A percentile compares a stretch with the other conserved stretches of the same genome.
Evolutionary conservation across 176 grass and related monocot genomes (phyloP).

Genomic region (Phoenix dactylifera): DNA sequence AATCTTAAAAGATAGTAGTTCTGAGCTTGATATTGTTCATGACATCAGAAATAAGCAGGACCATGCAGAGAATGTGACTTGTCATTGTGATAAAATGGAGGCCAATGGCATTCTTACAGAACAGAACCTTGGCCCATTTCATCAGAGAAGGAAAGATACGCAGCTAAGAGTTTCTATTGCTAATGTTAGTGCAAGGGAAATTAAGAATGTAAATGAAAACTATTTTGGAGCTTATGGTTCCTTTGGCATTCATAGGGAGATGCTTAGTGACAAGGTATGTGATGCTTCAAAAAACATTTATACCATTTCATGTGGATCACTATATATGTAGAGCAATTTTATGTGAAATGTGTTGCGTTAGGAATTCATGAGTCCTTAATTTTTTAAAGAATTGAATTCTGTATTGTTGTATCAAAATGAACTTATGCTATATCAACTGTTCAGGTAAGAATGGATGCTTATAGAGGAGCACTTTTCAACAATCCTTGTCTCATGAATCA

Average conservation of each 20-base stretch:
- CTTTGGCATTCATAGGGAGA: constrained; percentile 92
- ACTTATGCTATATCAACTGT: constrained; percentile 9
- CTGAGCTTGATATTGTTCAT: not conserved
- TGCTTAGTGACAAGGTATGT: constrained; percentile 83
- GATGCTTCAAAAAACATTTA: not conserved
- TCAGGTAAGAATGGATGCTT: constrained; percentile 87
- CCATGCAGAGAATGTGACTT: not conserved
- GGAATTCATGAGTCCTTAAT: no score
- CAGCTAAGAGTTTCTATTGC: constrained; percentile 40
- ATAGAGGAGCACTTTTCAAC: constrained; percentile 65
- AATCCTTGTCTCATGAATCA: constrained; percentile 67
- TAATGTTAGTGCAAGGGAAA: constrained; percentile 49
- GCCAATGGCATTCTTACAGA: constrained; percentile 12
- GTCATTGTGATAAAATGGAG: constrained; percentile 20
- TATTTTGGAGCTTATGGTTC: constrained; percentile 93
- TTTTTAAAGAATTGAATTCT: not conserved
- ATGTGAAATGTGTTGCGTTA: no score
- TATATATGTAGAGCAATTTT: not conserved
- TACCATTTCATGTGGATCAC: not conserved
- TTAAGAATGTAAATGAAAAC: constrained; percentile 66
- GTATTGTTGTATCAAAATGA: not conserved
- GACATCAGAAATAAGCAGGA: not conserved
- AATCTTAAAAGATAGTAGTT: constrained; percentile 6
- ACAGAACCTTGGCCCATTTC: constrained; percentile 1
- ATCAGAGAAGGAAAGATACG: constrained; percentile 31